Evolutionary conservation across 495 filamentous ascomycete genomes (phyloP).

Genomic region (Penicillium alfredii): DNA sequence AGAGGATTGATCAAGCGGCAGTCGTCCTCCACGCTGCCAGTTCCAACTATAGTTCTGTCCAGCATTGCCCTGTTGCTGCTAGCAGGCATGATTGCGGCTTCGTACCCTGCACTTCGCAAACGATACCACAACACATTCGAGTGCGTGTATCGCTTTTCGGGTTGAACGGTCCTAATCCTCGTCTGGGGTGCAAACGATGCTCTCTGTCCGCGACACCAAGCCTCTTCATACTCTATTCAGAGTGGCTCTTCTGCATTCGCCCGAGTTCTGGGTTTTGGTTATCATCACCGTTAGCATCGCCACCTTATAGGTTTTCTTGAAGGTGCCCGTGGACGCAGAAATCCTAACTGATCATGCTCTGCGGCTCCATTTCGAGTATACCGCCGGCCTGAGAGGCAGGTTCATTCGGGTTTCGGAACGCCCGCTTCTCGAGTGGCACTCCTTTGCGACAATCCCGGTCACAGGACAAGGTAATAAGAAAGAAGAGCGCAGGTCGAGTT

Average conservation of each 20-base stretch:
- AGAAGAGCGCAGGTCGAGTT: too few species aligned
- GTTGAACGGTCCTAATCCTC: slow-evolving; percentile 34
- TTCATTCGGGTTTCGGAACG: slow-evolving; percentile 49
- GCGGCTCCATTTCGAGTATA: slow-evolving; percentile 52
- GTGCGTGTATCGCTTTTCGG: slow-evolving; percentile 29
- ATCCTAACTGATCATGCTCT: slow-evolving; percentile 53
- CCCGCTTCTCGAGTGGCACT: slow-evolving; percentile 59
- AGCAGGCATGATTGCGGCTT: slow-evolving; percentile 11
- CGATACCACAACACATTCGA: slow-evolving; percentile 34
- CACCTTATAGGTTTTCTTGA: slow-evolving; percentile 5
- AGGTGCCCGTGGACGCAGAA: slow-evolving; percentile 44
- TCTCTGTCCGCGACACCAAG: slow-evolving; percentile 2
- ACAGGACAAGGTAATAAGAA: slow-evolving; percentile 17
- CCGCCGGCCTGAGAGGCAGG: slow-evolving; percentile 29
- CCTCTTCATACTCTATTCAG: not conserved
- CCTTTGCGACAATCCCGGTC: slow-evolving; percentile 58
- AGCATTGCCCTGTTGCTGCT: slow-evolving; percentile 6
- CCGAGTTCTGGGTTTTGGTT: slow-evolving; percentile 8
- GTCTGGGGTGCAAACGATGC: slow-evolving; percentile 5
- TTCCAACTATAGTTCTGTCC: not conserved
- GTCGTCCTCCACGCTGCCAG: not conserved
- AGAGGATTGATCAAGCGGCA: too few species aligned
- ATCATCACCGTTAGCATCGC: slow-evolving; percentile 1
- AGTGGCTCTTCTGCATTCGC: not conserved
- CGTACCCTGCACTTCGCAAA: slow-evolving; percentile 13